A percentile compares a stretch with the other conserved stretches of the same genome.
These are phyloP conservation scores for Castanea crenata DNA, from an alignment of 306 rosid genomes.

Conservation along the genomic window DNA sequence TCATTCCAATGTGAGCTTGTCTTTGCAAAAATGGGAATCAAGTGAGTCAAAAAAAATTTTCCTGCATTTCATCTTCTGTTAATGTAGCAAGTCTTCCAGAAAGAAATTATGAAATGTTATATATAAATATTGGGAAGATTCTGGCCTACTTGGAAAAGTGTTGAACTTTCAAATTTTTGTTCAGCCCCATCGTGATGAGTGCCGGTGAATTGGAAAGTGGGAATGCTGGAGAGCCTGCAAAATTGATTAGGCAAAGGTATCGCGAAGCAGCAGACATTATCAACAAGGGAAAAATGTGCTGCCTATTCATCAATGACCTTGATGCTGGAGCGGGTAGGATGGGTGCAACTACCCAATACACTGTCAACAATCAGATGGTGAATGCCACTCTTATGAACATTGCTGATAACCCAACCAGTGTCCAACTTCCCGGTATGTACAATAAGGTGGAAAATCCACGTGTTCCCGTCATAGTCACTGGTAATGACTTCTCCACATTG, in stretches of 20 bases:
- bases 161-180: neutral
- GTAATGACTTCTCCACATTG: conserved; percentile 75
- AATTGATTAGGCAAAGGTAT: conserved; percentile 81
- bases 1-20: conserved; percentile 94
- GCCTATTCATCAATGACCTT: conserved; percentile 76
- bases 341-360: conserved; percentile 76
- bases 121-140: too few relatives aligned
- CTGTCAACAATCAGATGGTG: conserved; percentile 82
- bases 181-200: conserved; percentile 90
- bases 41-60: conserved; percentile 38
- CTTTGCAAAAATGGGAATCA: conserved; percentile 92
- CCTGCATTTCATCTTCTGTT: too few relatives aligned
- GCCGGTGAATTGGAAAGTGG: conserved; percentile 97
- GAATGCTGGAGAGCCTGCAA: conserved; percentile 94
- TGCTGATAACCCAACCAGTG: conserved; percentile 74
- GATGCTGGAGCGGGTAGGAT: conserved; percentile 84
- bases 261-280: conserved; percentile 79
- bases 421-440: conserved; percentile 81
- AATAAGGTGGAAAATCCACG: conserved; percentile 75
- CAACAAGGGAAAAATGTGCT: conserved; percentile 73
- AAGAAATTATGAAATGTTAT: neutral
- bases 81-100: neutral
- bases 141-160: too few relatives aligned
- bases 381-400: conserved; percentile 85
- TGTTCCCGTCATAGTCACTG: conserved; percentile 65